Evolutionary conservation across 441 rosid species (phyloP).

Genomic region (Eruca vesicaria): DNA sequence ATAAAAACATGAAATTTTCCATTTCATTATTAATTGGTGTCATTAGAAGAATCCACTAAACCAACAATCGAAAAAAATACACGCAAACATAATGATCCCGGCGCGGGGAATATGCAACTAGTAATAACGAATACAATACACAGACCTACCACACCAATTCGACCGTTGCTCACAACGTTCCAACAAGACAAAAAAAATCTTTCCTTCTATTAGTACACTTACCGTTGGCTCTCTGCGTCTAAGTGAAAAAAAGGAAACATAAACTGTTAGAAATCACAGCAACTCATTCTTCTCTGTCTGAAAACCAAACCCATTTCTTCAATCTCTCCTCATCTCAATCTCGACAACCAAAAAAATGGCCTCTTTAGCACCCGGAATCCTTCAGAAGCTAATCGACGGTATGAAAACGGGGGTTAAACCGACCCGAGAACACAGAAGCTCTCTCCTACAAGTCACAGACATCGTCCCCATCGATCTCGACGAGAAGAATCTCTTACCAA

Average conservation of each 20-base stretch:
- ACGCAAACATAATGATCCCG: too few species aligned
- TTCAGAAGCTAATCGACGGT: constrained; percentile 65
- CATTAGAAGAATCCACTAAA: too few species aligned
- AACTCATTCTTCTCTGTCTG: not conserved
- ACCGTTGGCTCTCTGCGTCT: constrained; percentile 20
- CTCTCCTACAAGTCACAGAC: constrained; percentile 77
- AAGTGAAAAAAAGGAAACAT: not conserved
- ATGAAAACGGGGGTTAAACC: constrained; percentile 77
- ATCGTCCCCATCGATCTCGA: constrained; percentile 89
- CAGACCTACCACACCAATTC: constrained; percentile 29
- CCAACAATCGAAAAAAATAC: too few species aligned
- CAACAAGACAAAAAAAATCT: not conserved
- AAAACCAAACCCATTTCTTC: not conserved
- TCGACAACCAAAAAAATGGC: constrained; percentile 53
- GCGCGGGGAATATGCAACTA: too few species aligned
- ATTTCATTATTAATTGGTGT: too few species aligned
- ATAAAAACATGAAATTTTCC: too few species aligned
- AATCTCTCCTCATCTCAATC: not conserved
- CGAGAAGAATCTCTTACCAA: constrained; percentile 77
- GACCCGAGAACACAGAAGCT: constrained; percentile 75
- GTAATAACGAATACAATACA: not conserved
- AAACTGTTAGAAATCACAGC: constrained; percentile 1
- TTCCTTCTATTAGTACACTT: not conserved
- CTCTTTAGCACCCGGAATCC: constrained; percentile 65
- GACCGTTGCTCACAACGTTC: constrained; percentile 37